Conservation (phyloP, 345 rosid species). For the Limnanthes douglasii region DNA sequence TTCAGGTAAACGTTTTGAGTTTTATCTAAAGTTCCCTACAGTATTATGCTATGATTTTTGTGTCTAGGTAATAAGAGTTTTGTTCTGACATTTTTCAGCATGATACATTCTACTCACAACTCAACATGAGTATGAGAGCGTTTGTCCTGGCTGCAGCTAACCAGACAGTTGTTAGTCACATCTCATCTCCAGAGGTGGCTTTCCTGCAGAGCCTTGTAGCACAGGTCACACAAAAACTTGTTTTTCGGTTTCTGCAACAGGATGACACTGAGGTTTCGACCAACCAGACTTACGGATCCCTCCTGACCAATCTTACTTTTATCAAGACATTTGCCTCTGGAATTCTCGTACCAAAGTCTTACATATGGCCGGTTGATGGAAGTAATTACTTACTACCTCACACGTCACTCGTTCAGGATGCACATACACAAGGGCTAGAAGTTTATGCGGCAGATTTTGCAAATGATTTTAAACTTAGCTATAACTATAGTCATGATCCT, state of each 20-base stretch:
- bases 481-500: slow-evolving; percentile 62
- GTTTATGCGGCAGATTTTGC: slow-evolving; percentile 57
- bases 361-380: slow-evolving; percentile 39
- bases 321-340: slow-evolving; percentile 70
- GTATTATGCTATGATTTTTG: background rate
- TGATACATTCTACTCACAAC: slow-evolving; percentile 35
- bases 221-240: slow-evolving; percentile 26
- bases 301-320: slow-evolving; percentile 34
- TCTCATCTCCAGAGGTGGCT: slow-evolving; percentile 61
- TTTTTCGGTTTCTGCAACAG: slow-evolving; percentile 34
- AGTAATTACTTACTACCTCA: slow-evolving; percentile 28
- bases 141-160: slow-evolving; percentile 27
- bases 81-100: slow-evolving; percentile 23
- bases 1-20: slow-evolving; percentile 36
- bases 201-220: slow-evolving; percentile 30
- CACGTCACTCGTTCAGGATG: slow-evolving; percentile 41
- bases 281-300: slow-evolving; percentile 43
- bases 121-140: slow-evolving; percentile 39
- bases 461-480: slow-evolving; percentile 39
- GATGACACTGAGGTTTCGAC: slow-evolving; percentile 42
- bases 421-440: slow-evolving; percentile 55
- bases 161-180: slow-evolving; percentile 20
- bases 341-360: slow-evolving; percentile 51
- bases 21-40: no score
- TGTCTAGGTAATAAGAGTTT: slow-evolving; percentile 2